Base-by-base conservation (phyloP, 2,329 filamentous ascomycete genomes). In the Sporothrix phasma region DNA sequence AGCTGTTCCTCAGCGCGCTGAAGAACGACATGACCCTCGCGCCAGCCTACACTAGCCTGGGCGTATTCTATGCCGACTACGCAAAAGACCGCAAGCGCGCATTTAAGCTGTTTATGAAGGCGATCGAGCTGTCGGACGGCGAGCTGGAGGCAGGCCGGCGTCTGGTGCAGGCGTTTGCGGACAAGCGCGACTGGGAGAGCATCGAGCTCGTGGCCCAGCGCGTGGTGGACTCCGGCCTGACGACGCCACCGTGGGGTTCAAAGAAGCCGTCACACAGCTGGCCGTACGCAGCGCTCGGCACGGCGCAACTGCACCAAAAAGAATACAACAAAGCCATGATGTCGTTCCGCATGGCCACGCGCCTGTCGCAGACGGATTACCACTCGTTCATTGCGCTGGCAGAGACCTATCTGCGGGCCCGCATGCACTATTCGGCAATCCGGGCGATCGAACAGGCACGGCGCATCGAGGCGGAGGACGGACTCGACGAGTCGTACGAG, bases 321-420 rank as follows among this genome's bases (percentile, higher is more conserved):
- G 91, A 96, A 66, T 97, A 93, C 70, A 80, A 87, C 69, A 89
- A 90, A 72, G 92, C 92, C 41, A 92, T 97, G 62, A 87, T 93
- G 8, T 96, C 91, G 0, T 99, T 97, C 73, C 89, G 97, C 71
- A 86, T 90, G 1, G 92, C 94, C 11, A 79, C 99, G 39, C 83
- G 93, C 62, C 89, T 96, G 56, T 84, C 86, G 1, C 91, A 92
- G 0, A 34, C 87, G 47, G 91, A 97, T 74, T 97, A 97, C 71
- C 89, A 99, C 75, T 96, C 90, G 0, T 99, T 93, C 85, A 89
- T 99, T 26, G 94, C 94, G 0, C 81, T 99, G 1, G 94, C 93
- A n/a, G 94, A 99, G 76, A 96, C 92, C 72, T 99, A 99, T 72
- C 89, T 97, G 73, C 94, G 90, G 69, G 96, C 92, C 17, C 93